These are phyloP conservation scores for Phialophora chinensis DNA, from an alignment of 2,329 filamentous ascomycete species.

Conservation along the genomic window DNA sequence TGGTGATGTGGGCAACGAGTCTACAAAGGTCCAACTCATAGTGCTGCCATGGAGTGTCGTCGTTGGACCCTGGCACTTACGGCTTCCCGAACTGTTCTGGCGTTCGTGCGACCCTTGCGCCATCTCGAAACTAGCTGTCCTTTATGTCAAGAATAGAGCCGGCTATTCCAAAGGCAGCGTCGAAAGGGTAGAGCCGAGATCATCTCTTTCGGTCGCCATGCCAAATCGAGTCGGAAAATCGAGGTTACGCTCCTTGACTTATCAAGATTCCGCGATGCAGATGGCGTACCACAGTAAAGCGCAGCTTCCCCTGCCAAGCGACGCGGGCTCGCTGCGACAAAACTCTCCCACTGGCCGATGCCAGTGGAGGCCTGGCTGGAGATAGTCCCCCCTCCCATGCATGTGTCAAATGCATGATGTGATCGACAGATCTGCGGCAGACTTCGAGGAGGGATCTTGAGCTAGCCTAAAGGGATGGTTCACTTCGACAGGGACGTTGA, in stretches of 20 bases:
- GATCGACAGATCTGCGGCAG: conserved; percentile 11
- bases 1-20: too few species aligned
- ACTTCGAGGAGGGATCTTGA: neutral
- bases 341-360: conserved; percentile 20
- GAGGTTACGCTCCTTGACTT: neutral
- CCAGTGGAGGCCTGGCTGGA: neutral
- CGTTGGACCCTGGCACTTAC: neutral
- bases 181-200: neutral
- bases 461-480: conserved; percentile 7
- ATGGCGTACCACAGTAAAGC: neutral
- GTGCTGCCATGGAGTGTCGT: neutral
- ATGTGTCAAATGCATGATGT: neutral
- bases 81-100: neutral
- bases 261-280: neutral
- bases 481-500: neutral
- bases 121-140: neutral
- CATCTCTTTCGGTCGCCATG: neutral
- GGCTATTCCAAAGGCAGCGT: neutral
- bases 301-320: conserved; percentile 30
- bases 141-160: conserved; percentile 18
- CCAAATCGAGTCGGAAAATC: neutral
- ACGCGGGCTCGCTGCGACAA: neutral
- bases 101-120: conserved; percentile 1
- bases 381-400: conserved; percentile 3
- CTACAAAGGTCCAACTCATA: neutral